Percentiles rank a stretch among this genome's conserved stretches.
Conservation (phyloP, 352 stramenopile species). For the Pythium oligandrum region DNA sequence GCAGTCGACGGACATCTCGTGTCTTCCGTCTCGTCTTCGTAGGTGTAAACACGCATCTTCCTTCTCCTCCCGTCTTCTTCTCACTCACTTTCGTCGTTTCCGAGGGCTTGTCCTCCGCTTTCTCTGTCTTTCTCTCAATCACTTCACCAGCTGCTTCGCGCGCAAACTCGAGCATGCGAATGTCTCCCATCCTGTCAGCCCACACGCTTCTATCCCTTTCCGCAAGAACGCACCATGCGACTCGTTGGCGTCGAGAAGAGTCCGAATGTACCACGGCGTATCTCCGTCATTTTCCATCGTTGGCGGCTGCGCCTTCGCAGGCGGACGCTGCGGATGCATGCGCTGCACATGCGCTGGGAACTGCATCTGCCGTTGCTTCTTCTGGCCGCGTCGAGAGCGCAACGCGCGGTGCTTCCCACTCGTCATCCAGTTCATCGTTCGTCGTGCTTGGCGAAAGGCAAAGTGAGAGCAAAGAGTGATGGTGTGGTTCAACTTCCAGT, state of each 20-base stretch:
- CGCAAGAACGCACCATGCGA: slow-evolving; percentile 33
- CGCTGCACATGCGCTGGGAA: slow-evolving; percentile 46
- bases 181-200: slow-evolving; percentile 23
- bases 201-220: background rate
- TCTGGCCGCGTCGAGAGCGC: slow-evolving; percentile 32
- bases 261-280: slow-evolving; percentile 57
- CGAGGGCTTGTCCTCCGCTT: background rate
- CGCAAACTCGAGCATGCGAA: slow-evolving; percentile 45
- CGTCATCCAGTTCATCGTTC: slow-evolving; percentile 68
- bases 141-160: slow-evolving; percentile 17
- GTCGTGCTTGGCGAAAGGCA: too few relatives aligned
- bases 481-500: too few relatives aligned
- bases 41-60: slow-evolving; percentile 51
- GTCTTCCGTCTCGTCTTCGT: slow-evolving; percentile 27
- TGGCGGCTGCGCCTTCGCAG: slow-evolving; percentile 7
- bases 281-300: slow-evolving; percentile 3
- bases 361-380: slow-evolving; percentile 37
- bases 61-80: slow-evolving; percentile 1
- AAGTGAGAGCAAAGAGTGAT: too few relatives aligned
- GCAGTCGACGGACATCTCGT: slow-evolving; percentile 6
- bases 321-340: slow-evolving; percentile 13
- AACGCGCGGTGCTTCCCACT: slow-evolving; percentile 49
- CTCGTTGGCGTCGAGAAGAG: slow-evolving; percentile 34
- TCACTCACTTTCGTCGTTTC: background rate
- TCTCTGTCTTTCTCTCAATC: background rate